Evolutionary conservation across 2,329 filamentous ascomycete species (phyloP).

Genomic region (Fusarium compactum): DNA sequence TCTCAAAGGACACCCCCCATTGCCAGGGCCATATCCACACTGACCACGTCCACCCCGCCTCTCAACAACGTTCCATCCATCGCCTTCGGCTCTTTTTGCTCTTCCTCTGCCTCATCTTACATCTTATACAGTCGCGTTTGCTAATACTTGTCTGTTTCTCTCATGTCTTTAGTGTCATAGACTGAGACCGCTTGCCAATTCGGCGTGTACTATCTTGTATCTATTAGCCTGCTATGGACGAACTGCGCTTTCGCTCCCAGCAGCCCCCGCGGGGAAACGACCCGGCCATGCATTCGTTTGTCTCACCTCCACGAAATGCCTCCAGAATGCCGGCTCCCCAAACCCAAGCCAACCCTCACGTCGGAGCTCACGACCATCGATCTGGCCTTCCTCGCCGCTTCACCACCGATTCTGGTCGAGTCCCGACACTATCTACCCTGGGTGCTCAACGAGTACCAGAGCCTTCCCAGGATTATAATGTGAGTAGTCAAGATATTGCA

Average conservation of each 20-base stretch:
- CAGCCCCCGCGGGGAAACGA: constrained; percentile 80
- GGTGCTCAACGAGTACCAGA: constrained; percentile 59
- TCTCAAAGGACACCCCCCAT: constrained; percentile 36
- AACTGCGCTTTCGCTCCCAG: constrained; percentile 81
- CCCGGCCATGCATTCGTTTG: constrained; percentile 77
- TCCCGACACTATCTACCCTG: constrained; percentile 76
- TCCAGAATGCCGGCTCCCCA: constrained; percentile 70
- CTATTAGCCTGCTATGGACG: constrained; percentile 71
- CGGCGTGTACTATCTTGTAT: constrained; percentile 57
- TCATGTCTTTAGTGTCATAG: constrained; percentile 54
- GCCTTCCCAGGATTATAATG: constrained; percentile 61
- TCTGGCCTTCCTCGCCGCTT: constrained; percentile 88
- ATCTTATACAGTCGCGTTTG: constrained; percentile 38
- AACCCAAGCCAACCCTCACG: constrained; percentile 53
- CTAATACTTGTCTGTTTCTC: constrained; percentile 51
- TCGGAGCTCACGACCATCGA: constrained; percentile 74
- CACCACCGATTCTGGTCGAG: constrained; percentile 88
- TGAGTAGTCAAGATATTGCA: constrained; percentile 47
- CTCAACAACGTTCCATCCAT: constrained; percentile 50
- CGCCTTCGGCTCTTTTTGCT: constrained; percentile 46
- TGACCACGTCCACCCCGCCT: constrained; percentile 50
- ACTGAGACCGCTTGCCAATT: constrained; percentile 52
- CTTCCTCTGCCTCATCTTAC: constrained; percentile 38
- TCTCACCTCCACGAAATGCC: constrained; percentile 78
- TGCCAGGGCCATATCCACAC: constrained; percentile 46